Conservation (phyloP, 768 basidiomycete species). For the Pisolithus albus region DNA sequence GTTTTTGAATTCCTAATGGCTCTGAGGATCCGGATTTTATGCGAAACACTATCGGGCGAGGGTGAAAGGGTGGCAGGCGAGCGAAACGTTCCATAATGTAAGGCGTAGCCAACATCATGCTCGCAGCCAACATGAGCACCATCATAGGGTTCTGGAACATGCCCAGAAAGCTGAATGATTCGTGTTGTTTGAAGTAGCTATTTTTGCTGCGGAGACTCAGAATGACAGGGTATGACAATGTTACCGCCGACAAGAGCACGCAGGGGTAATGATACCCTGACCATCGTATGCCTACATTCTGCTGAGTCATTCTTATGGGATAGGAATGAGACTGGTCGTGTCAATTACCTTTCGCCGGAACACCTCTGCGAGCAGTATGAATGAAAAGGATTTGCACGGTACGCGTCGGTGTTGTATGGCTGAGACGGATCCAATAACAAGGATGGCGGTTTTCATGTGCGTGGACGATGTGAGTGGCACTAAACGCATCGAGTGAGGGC, state of each 20-base stretch:
- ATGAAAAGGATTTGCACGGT: no score
- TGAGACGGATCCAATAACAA: no score
- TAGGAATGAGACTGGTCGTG: no score
- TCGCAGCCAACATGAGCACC: slow-evolving; percentile 65
- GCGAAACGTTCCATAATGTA: slow-evolving; percentile 56
- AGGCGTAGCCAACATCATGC: slow-evolving; percentile 66
- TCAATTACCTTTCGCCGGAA: no score
- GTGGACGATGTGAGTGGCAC: no score
- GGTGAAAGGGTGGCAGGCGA: background rate
- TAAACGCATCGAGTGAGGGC: no score
- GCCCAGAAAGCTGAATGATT: slow-evolving; percentile 65
- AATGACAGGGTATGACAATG: slow-evolving; percentile 56
- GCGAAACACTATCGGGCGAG: slow-evolving; percentile 4
- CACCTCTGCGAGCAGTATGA: no score
- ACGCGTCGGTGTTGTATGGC: no score
- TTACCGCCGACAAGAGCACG: slow-evolving; percentile 42
- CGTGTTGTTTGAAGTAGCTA: slow-evolving; percentile 58
- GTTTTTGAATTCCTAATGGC: slow-evolving; percentile 55
- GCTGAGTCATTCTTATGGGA: no score
- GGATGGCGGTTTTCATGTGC: no score
- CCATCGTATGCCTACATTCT: no score
- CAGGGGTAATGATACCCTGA: slow-evolving; percentile 24
- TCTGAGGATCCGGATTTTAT: slow-evolving; percentile 74
- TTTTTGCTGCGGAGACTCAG: slow-evolving; percentile 50
- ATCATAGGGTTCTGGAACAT: slow-evolving; percentile 87